A percentile compares a stretch with the other conserved stretches of the same genome.
phyloP scores from a whole-genome alignment of 2,329 filamentous ascomycete species.

The Hymenoscyphus infarciens region DNA sequence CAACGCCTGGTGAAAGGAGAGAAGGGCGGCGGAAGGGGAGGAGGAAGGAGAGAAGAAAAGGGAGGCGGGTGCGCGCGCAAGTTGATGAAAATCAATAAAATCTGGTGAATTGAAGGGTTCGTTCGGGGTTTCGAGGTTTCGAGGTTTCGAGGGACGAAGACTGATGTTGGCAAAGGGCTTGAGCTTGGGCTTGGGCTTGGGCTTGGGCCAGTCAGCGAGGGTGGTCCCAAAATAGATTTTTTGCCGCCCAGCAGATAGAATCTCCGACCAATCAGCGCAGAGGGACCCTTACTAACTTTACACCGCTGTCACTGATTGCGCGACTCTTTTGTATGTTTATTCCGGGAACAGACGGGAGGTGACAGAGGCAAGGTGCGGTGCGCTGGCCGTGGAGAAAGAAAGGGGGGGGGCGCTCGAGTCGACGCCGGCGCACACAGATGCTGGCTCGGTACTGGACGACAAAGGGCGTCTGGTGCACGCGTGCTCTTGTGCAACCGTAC shows the following conservation, averaged over 20 bases:
- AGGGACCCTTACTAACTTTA: background rate
- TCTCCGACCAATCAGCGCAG: background rate
- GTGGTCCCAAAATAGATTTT: background rate
- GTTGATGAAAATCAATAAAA: conserved; percentile 12
- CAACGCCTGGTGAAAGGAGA: conserved; percentile 16
- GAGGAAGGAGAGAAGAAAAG: conserved; percentile 10
- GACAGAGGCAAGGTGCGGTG: background rate
- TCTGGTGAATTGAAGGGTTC: conserved; percentile 7
- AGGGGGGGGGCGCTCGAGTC: background rate
- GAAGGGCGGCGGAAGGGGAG: conserved; percentile 8
- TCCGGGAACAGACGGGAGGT: background rate
- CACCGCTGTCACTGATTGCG: background rate
- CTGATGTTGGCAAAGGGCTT: conserved; percentile 18
- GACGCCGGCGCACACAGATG: background rate
- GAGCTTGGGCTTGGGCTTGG: conserved; percentile 2
- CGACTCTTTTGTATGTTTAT: background rate
- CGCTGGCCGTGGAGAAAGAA: background rate
- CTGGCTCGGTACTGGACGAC: background rate
- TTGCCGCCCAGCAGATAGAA: background rate
- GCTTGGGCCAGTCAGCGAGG: background rate
- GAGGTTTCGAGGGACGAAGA: conserved; percentile 12
- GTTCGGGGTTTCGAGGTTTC: conserved; percentile 17
- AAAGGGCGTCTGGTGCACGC: background rate
- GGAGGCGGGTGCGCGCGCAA: conserved; percentile 15
- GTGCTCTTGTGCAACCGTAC: background rate